Conservation (phyloP, 805 yeast genomes). For the Myxozyma monticola region DNA sequence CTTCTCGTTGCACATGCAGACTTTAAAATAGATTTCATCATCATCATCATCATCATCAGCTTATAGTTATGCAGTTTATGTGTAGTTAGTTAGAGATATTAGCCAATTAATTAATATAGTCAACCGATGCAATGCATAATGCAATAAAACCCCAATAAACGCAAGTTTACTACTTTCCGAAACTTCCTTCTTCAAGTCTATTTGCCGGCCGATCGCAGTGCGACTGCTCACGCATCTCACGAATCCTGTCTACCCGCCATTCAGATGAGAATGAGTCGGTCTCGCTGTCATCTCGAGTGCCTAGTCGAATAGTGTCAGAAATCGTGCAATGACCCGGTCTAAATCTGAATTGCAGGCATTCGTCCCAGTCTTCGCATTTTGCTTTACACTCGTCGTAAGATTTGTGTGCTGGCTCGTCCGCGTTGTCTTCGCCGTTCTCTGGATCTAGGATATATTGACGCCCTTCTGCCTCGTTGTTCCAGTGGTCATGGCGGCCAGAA, state of each 20-base stretch:
- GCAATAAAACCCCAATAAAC: too few relatives aligned
- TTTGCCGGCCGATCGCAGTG: slow-evolving; percentile 31
- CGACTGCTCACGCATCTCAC: slow-evolving; percentile 29
- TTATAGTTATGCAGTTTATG: too few relatives aligned
- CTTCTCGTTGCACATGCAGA: too few relatives aligned
- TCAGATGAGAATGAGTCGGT: slow-evolving; percentile 34
- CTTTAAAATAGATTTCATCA: too few relatives aligned
- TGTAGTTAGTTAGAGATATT: too few relatives aligned
- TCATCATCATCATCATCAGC: too few relatives aligned
- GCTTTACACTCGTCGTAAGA: slow-evolving; percentile 17
- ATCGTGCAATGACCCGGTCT: slow-evolving; percentile 38
- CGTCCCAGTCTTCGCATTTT: slow-evolving; percentile 29
- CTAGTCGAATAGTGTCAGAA: slow-evolving; percentile 13
- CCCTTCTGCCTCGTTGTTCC: slow-evolving; percentile 37
- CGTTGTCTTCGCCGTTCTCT: slow-evolving; percentile 33
- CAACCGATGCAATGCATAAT: too few relatives aligned
- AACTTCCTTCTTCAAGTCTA: neutral
- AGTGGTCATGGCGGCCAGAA: slow-evolving; percentile 28
- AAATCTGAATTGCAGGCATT: slow-evolving; percentile 31
- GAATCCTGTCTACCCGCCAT: slow-evolving; percentile 39
- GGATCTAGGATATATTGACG: slow-evolving; percentile 24
- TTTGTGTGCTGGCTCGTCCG: slow-evolving; percentile 4
- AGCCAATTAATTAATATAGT: too few relatives aligned
- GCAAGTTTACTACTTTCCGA: neutral
- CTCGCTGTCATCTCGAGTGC: slow-evolving; percentile 12